Percentiles rank a stretch among this genome's conserved stretches.
Evolutionary conservation across 2,329 filamentous ascomycete genomes (phyloP).

Genomic region (Calonectria crousiana): DNA sequence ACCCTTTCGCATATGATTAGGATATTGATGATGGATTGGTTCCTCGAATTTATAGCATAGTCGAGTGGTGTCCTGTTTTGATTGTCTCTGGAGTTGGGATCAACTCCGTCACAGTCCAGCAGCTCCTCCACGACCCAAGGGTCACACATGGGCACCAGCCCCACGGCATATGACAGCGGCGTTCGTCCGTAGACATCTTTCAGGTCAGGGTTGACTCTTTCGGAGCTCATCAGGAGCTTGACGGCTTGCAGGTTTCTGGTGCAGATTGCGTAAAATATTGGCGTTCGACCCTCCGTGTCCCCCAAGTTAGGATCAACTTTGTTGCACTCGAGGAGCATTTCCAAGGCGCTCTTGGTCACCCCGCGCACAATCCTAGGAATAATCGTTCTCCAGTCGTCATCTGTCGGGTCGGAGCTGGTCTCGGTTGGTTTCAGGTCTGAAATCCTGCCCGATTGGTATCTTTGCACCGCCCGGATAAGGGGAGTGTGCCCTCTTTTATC

Average conservation of each 20-base stretch:
- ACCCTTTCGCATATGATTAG: neutral
- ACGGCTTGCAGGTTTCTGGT: neutral
- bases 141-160: neutral
- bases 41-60: neutral
- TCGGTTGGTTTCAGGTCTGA: neutral
- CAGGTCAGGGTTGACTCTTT: neutral
- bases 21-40: neutral
- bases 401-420: neutral
- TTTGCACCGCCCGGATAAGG: neutral
- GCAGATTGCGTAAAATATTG: neutral
- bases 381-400: neutral
- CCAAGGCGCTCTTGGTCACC: neutral
- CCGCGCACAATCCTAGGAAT: neutral
- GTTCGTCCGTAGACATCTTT: neutral
- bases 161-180: neutral
- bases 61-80: neutral
- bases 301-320: neutral
- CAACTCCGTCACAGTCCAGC: neutral
- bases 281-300: neutral
- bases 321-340: neutral
- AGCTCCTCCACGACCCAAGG: neutral
- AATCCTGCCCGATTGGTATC: neutral
- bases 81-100: neutral
- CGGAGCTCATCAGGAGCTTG: neutral
- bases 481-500: neutral